Evolutionary conservation across 2,329 filamentous ascomycete species (phyloP).

Genomic region (Curvularia verruculosa): DNA sequence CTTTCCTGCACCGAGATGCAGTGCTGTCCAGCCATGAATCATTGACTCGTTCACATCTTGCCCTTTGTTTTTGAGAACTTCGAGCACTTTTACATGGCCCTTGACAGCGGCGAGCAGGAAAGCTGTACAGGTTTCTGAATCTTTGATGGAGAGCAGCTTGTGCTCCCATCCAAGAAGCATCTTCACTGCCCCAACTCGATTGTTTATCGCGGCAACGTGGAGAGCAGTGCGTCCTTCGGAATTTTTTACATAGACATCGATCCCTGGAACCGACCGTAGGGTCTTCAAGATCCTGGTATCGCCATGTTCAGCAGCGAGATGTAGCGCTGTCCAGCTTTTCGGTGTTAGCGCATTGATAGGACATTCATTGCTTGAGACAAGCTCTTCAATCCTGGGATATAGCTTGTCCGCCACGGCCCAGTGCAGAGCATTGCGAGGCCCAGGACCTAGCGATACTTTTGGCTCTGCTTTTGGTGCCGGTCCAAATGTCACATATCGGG

Average conservation of each 20-base stretch:
- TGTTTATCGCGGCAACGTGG: conserved; percentile 21
- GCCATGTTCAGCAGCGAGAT: conserved; percentile 24
- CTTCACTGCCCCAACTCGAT: conserved; percentile 15
- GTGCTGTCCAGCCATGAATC: conserved; percentile 22
- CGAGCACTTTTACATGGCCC: conserved; percentile 19
- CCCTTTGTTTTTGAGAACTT: conserved; percentile 17
- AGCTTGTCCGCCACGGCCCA: conserved; percentile 27
- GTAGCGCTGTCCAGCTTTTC: conserved; percentile 24
- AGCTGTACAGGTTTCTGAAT: conserved; percentile 18
- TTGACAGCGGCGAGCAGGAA: conserved; percentile 21
- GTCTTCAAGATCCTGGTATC: conserved; percentile 22
- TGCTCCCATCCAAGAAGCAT: conserved; percentile 15
- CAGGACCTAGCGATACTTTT: conserved; percentile 20
- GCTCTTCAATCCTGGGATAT: conserved; percentile 3
- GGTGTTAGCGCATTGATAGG: conserved; percentile 28
- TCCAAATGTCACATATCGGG: conserved; percentile 5
- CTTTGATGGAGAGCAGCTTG: conserved; percentile 10
- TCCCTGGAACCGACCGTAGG: conserved; percentile 17
- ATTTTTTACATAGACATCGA: conserved; percentile 24
- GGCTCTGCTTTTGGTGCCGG: neutral
- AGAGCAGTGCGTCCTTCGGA: conserved; percentile 22
- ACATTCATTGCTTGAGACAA: conserved; percentile 24
- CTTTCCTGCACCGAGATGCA: conserved; percentile 24
- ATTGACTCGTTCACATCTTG: conserved; percentile 25
- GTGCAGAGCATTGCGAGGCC: conserved; percentile 24